Conservation (phyloP, 1,284 basidiomycete genomes). For the Uromyces viciae-fabae region DNA sequence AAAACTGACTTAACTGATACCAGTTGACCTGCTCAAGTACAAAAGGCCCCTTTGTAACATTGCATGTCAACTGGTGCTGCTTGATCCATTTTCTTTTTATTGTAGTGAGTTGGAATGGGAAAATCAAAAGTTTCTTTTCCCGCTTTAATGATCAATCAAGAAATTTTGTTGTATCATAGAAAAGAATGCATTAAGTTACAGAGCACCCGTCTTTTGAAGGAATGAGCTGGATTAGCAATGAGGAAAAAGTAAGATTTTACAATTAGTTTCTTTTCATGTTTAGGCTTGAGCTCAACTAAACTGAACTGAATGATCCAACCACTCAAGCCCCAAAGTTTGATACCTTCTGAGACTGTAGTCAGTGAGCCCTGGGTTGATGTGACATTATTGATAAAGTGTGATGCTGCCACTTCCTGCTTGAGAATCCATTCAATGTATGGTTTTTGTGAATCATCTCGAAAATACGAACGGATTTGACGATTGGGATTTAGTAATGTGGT, state of each 20-base stretch:
- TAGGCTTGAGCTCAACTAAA: neutral
- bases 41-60: no score
- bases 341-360: neutral
- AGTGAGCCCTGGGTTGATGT: neutral
- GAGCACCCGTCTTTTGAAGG: neutral
- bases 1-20: no score
- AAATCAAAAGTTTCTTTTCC: no score
- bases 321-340: constrained; percentile 31
- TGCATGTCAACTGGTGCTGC: no score
- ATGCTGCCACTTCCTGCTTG: neutral
- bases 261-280: neutral
- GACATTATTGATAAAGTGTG: neutral
- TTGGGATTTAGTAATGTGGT: constrained; percentile 8
- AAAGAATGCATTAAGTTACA: neutral
- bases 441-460: neutral
- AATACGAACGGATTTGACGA: neutral
- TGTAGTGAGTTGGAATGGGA: no score
- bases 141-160: no score
- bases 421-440: constrained; percentile 41
- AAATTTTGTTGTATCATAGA: neutral
- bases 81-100: no score
- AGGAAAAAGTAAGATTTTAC: no score
- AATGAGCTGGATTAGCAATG: neutral
- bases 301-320: constrained; percentile 40
- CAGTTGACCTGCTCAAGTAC: no score